Conservation (phyloP, 2,329 filamentous ascomycete species). For the Cladosporium halotolerans region DNA sequence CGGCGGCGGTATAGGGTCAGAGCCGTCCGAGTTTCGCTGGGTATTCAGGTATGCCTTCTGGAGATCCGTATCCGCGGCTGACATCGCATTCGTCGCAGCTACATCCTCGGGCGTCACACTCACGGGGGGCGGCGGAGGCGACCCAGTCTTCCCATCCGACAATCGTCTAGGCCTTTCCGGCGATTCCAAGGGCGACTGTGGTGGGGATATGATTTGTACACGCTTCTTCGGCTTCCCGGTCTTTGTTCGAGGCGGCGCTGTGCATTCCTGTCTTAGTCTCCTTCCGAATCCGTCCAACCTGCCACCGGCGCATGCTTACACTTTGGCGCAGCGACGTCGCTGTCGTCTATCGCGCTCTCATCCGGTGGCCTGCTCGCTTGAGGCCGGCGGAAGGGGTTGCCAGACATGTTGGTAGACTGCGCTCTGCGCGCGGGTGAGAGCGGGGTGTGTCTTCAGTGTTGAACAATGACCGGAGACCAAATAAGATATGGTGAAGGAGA, state of each 20-base stretch:
- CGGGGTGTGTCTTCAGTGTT: too few species aligned
- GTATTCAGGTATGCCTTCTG: constrained; percentile 20
- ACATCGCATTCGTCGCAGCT: constrained; percentile 17
- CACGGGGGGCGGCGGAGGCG: constrained; percentile 5
- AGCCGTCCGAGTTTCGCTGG: constrained; percentile 18
- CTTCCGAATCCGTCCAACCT: constrained; percentile 16
- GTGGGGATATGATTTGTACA: constrained; percentile 10
- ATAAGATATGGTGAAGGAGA: neutral
- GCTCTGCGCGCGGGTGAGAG: neutral
- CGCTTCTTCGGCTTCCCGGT: constrained; percentile 8
- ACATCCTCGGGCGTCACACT: constrained; percentile 7
- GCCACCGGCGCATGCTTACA: constrained; percentile 18
- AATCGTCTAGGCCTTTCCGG: constrained; percentile 8
- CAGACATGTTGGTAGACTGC: constrained; percentile 20
- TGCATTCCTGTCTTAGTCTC: constrained; percentile 19
- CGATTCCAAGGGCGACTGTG: constrained; percentile 15
- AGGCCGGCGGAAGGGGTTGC: constrained; percentile 28
- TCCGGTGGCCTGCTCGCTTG: constrained; percentile 17
- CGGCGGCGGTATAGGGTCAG: constrained; percentile 13
- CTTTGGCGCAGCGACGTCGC: constrained; percentile 14
- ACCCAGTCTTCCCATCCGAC: constrained; percentile 5
- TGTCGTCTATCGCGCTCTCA: constrained; percentile 13
- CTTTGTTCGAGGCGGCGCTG: constrained; percentile 16
- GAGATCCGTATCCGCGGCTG: constrained; percentile 18
- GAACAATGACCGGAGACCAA: too few species aligned